A percentile compares a stretch with the other conserved stretches of the same genome.
phyloP scores from a whole-genome alignment of 257 asterid species.

The Primulina huaijiensis region DNA sequence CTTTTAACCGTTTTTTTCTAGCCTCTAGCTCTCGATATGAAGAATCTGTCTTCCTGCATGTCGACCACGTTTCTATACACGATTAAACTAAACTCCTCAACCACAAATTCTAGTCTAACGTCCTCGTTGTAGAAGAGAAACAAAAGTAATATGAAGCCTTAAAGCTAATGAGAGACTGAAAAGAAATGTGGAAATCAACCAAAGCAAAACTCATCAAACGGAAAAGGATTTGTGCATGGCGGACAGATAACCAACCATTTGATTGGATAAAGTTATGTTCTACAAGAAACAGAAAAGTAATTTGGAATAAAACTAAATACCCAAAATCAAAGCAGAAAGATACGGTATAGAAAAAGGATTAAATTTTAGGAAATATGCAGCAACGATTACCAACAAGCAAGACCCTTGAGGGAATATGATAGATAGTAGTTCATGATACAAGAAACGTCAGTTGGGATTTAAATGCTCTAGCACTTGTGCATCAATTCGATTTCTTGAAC shows the following conservation, averaged over 20 bases:
- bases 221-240: background rate
- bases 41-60: conserved; percentile 55
- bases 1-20: conserved; percentile 60
- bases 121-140: background rate
- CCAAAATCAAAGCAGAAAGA: background rate
- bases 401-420: too few relatives aligned
- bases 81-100: background rate
- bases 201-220: background rate
- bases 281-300: background rate
- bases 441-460: background rate
- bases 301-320: too few relatives aligned
- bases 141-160: background rate
- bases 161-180: background rate
- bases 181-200: background rate
- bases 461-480: background rate
- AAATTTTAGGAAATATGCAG: too few relatives aligned
- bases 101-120: background rate
- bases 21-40: conserved; percentile 77
- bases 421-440: background rate
- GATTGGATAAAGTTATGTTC: too few relatives aligned
- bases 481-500: background rate
- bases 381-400: background rate
- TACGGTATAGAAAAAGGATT: background rate
- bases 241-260: background rate
- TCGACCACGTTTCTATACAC: background rate